Evolutionary conservation across 2,329 filamentous ascomycete species (phyloP), one percentile per base, ranked within the genome.

Genomic region (Hymenoscyphus scutula): DNA sequence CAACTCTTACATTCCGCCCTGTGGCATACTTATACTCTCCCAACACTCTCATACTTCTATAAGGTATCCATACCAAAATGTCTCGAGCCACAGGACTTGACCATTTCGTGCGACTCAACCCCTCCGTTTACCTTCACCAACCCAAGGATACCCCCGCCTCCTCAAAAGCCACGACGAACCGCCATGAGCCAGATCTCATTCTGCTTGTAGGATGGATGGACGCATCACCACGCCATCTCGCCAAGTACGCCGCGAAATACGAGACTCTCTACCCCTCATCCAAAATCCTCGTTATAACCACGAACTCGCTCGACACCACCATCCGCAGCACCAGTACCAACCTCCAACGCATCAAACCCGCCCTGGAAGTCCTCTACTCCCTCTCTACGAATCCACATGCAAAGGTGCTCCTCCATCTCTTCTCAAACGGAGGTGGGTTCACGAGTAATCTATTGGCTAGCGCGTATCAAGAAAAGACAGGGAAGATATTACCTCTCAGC

Each of bases 251-350:
- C 19, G 61, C 71, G 0, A 73, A 75, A 61, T 82, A 83, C 69
- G 71, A 73, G 29, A 71, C 69, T 0, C 72, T 81, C 5, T 77
- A 76, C 51, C 80, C 80, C 10, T 68, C 70, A 13, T 73, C 79
- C 2, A 75, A 76, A 32, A 80, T 84, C 58, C 71, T 86, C 23
- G 76, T 83, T 23, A 74, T 86, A 5, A 77, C 84, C 25, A 82
- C 77, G 2, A 72, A 75, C 19, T 76, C 82, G 30, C 74, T 79
- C 5, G 67, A 74, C 3, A 71, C 72, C 57, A 81, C 84, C 77
- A 68, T 76, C 25, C 78, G 60, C 25, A 62, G 65, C 15, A 30
- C 58, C 3, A 19, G 62, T 23, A 45, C 64, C 1, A 77, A 76
- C 25, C 76, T 80, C 59, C 71, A 80, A 17, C 76, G 79, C 61